Evolutionary conservation across 345 rosid genomes (phyloP).

Genomic region (Rhodamnia argentea): DNA sequence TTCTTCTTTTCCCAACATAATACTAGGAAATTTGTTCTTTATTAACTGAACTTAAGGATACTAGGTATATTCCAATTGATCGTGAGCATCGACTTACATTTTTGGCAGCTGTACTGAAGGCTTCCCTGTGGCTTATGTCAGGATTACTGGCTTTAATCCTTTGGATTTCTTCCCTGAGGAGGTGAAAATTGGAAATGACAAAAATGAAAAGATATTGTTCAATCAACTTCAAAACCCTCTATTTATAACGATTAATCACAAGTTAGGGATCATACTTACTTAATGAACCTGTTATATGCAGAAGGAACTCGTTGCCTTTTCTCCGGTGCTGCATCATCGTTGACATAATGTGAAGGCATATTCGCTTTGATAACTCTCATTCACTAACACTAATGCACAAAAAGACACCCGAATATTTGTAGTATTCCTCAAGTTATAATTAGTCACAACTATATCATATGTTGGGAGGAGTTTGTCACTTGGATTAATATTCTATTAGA

Average conservation of each 20-base stretch:
- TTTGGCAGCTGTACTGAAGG: constrained; percentile 97
- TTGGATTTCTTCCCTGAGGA: constrained; percentile 86
- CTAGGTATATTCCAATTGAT: neutral
- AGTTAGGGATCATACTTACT: constrained; percentile 38
- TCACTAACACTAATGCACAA: neutral
- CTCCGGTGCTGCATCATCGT: constrained; percentile 66
- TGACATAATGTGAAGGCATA: neutral
- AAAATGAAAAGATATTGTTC: neutral
- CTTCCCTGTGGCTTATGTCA: constrained; percentile 93
- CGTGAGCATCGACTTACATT: constrained; percentile 45
- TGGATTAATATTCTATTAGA: neutral
- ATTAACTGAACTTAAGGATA: neutral
- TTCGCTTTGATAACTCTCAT: neutral
- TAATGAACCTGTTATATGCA: constrained; percentile 92
- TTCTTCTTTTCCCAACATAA: neutral
- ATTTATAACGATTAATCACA: neutral
- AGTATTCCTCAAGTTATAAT: neutral
- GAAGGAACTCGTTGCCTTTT: constrained; percentile 98
- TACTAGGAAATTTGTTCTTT: neutral
- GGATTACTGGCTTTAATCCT: constrained; percentile 95
- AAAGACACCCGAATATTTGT: neutral
- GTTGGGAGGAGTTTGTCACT: neutral
- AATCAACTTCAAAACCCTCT: neutral
- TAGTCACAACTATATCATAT: neutral
- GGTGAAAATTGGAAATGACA: neutral